Evolutionary conservation across 805 yeast species (phyloP).

Genomic region (Clavispora phyllophila): DNA sequence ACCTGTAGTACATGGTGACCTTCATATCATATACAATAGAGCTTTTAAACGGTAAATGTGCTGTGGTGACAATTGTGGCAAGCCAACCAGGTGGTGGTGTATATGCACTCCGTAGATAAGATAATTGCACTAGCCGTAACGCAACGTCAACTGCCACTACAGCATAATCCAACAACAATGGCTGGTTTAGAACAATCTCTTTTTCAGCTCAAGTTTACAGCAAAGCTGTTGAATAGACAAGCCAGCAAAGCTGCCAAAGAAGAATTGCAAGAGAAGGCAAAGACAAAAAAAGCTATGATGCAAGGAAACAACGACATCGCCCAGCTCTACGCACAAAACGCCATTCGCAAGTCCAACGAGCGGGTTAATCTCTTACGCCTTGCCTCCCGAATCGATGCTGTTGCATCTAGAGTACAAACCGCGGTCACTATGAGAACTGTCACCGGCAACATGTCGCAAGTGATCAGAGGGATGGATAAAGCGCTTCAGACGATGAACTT

Average conservation of each 20-base stretch:
- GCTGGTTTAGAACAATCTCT: conserved; percentile 27
- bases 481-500: conserved; percentile 95
- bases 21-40: background rate
- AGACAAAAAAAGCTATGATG: conserved; percentile 79
- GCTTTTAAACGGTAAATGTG: too few species aligned
- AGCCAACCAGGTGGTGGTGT: background rate
- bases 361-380: conserved; percentile 73
- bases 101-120: background rate
- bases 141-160: background rate
- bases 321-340: conserved; percentile 89
- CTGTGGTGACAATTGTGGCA: too few species aligned
- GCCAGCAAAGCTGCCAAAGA: conserved; percentile 89
- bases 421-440: conserved; percentile 97
- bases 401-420: conserved; percentile 91
- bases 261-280: conserved; percentile 79
- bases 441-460: conserved; percentile 88
- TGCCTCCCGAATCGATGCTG: conserved; percentile 91
- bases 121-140: background rate
- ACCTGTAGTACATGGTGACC: too few species aligned
- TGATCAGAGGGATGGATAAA: conserved; percentile 92
- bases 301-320: conserved; percentile 92
- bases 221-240: conserved; percentile 87
- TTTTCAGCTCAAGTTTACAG: conserved; percentile 59
- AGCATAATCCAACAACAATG: conserved; percentile 11
- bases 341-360: conserved; percentile 87